Base-by-base conservation (phyloP, 1,139 yeast genomes). In the Arxiozyma telluris region DNA sequence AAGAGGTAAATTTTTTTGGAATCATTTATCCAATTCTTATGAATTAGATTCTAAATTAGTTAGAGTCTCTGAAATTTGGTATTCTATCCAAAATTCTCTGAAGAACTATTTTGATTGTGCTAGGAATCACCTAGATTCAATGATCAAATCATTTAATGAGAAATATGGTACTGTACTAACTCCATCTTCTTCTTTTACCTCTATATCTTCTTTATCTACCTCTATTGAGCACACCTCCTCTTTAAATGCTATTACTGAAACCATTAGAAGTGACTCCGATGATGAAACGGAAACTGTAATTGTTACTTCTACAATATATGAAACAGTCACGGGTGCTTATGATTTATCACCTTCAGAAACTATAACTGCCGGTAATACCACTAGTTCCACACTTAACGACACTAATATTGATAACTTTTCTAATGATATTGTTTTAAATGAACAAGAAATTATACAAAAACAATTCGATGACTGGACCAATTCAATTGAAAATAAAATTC, bases 391-490 rank as follows among this genome's bases (percentile, higher is more conserved):
- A 23, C 43, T n/a, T 38, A 53, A 42, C n/a, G 46, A 23, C 5
- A 50, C 38, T 6, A 18, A 17, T 21, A 43, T 18, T 3, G 22
- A n/a, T 18, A 44, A 55, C 15, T 22, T 27, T 7, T 44, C 51
- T 1, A 51, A 47, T 4, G 54, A 54, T 20, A 43, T 55, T 12
- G 23, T 50, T 15, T 45, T 51, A 20, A 53, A 57, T 41, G 58
- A 57, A 34, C 53, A 56, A 34, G 46, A 42, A 4, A 43, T 41
- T 9, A 47, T 55, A n/a, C 58, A 57, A 54, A 49, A 43, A 47
- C 61, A 58, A 51, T 57, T 58, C 23, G 55, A 58, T 22, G 50
- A 51, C 22, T 58, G 60, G 60, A 41, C 58, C 3, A 44, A 39
- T 3, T 39, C 58, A 5, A 57, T 58, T 45, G 58, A 51, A 43